Evolutionary conservation across 2,329 filamentous ascomycete genomes (phyloP).

Genomic region (Xylariales sp.): DNA sequence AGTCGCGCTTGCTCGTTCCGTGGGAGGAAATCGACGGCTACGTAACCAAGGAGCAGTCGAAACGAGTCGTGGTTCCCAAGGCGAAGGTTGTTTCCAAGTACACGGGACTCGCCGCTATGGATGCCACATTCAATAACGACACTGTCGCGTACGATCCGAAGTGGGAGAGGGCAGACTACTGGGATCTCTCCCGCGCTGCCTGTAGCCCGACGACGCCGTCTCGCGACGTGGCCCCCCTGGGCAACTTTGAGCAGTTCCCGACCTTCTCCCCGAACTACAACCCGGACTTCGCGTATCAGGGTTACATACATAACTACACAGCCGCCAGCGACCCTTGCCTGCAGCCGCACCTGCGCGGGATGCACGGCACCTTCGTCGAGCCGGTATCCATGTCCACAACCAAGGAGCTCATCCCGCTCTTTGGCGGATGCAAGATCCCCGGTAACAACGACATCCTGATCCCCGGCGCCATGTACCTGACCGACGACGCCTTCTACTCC

Average conservation of each 20-base stretch:
- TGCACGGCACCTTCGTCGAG: slow-evolving; percentile 52
- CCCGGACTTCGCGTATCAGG: slow-evolving; percentile 28
- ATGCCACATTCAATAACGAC: slow-evolving; percentile 10
- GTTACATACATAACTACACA: slow-evolving; percentile 54
- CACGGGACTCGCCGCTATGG: slow-evolving; percentile 21
- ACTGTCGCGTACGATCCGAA: slow-evolving; percentile 23
- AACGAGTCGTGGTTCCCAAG: slow-evolving; percentile 29
- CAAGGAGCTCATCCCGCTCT: slow-evolving; percentile 51
- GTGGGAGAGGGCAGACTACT: slow-evolving; percentile 38
- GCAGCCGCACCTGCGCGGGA: slow-evolving; percentile 39
- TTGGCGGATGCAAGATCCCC: slow-evolving; percentile 55
- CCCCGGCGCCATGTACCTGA: slow-evolving; percentile 59
- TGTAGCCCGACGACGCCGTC: slow-evolving; percentile 47
- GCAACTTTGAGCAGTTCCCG: slow-evolving; percentile 25
- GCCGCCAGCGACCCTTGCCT: slow-evolving; percentile 49
- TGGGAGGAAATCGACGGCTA: slow-evolving; percentile 44
- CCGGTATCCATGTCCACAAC: slow-evolving; percentile 43
- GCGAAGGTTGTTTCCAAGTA: slow-evolving; percentile 33
- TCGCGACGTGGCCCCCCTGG: slow-evolving; percentile 26
- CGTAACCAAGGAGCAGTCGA: slow-evolving; percentile 33
- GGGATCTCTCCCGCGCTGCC: slow-evolving; percentile 41
- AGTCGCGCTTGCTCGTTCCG: slow-evolving; percentile 47
- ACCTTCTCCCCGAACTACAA: slow-evolving; percentile 15
- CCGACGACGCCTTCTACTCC: slow-evolving; percentile 52
- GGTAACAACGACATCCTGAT: slow-evolving; percentile 59